A percentile compares a stretch with the other conserved stretches of the same genome.
phyloP scores from a whole-genome alignment of 768 basidiomycete species.

The Cystofilobasidium macerans region DNA sequence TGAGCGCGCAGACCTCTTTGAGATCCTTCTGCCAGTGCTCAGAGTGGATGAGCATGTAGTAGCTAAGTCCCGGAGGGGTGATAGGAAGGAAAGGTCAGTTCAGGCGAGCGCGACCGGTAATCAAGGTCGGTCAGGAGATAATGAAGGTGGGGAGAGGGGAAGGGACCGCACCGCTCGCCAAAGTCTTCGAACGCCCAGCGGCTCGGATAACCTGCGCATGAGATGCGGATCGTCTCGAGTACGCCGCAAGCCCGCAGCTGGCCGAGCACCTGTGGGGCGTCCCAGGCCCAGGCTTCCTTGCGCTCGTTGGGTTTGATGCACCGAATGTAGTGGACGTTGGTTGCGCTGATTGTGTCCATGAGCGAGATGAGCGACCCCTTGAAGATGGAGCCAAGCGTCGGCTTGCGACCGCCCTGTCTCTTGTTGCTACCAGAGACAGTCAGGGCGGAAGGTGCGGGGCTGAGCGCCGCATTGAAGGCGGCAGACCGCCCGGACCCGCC shows the following conservation, averaged over 20 bases:
- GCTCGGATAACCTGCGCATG: constrained; percentile 96
- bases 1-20: constrained; percentile 64
- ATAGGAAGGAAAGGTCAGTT: neutral
- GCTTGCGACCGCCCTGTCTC: constrained; percentile 46
- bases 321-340: constrained; percentile 97
- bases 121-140: neutral
- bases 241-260: constrained; percentile 98
- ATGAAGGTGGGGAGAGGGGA: neutral
- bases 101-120: too few species aligned
- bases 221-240: constrained; percentile 94
- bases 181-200: constrained; percentile 99
- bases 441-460: neutral
- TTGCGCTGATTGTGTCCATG: constrained; percentile 95
- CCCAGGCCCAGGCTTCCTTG: constrained; percentile 94
- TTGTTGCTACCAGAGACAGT: constrained; percentile 19
- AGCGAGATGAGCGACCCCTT: constrained; percentile 83
- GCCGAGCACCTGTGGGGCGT: constrained; percentile 84
- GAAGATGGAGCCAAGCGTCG: constrained; percentile 96
- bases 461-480: constrained; percentile 4
- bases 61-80: constrained; percentile 44
- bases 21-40: constrained; percentile 73
- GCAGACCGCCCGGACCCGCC: neutral
- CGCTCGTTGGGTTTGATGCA: constrained; percentile 98
- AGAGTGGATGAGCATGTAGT: constrained; percentile 91
- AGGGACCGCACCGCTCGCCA: constrained; percentile 66